phyloP scores from a whole-genome alignment of 2,329 filamentous ascomycete species.

The Colletotrichum sp. region DNA sequence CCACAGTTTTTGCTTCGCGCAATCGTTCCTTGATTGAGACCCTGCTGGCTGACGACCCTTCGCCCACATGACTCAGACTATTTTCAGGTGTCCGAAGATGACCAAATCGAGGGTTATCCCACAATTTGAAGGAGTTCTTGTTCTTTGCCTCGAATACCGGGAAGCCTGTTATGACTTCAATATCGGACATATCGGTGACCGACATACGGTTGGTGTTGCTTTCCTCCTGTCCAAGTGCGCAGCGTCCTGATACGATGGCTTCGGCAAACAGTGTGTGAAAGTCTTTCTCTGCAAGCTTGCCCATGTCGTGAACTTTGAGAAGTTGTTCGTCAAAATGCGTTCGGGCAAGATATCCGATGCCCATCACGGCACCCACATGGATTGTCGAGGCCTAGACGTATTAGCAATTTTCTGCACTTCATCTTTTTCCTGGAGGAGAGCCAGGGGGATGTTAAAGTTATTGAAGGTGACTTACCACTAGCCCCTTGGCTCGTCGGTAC shows the following conservation, averaged over 20 bases:
- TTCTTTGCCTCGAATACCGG: not conserved
- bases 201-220: not conserved
- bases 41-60: not conserved
- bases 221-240: not conserved
- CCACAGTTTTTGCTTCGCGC: not conserved
- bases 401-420: not conserved
- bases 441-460: not conserved
- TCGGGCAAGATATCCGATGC: constrained; percentile 43
- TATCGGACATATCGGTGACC: not conserved
- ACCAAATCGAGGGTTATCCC: not conserved
- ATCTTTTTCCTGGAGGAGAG: not conserved
- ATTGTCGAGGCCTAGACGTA: constrained; percentile 32
- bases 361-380: constrained; percentile 41
- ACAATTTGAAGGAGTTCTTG: not conserved
- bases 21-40: not conserved
- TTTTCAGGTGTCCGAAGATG: not conserved
- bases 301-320: not conserved
- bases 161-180: not conserved
- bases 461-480: constrained; percentile 31
- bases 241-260: constrained; percentile 33
- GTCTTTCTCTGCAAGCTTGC: constrained; percentile 30
- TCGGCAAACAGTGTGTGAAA: constrained; percentile 49
- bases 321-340: constrained; percentile 7
- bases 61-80: not conserved
- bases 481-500: constrained; percentile 30